Percentiles rank a stretch among this genome's conserved stretches.
Evolutionary conservation across 768 basidiomycete species (phyloP).

Genomic region (Austroboletus eburneus): DNA sequence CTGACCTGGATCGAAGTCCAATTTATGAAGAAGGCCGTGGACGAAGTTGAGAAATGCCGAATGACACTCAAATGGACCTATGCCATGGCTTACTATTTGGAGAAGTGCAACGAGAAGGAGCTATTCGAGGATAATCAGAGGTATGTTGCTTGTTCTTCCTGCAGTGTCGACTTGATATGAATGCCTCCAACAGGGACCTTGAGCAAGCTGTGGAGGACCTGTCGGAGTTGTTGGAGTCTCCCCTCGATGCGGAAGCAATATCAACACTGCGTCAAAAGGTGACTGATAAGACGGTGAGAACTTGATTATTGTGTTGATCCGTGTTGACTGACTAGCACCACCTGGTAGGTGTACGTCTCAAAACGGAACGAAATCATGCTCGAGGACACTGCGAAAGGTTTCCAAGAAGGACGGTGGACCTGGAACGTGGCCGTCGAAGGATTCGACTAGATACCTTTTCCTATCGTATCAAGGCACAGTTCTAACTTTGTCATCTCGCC

Average conservation of each 20-base stretch:
- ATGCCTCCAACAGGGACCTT: conserved; percentile 57
- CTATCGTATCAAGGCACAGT: background rate
- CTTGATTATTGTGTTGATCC: background rate
- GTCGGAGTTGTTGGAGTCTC: conserved; percentile 89
- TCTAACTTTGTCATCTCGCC: background rate
- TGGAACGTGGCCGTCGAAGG: conserved; percentile 76
- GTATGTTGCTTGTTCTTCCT: conserved; percentile 34
- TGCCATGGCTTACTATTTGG: conserved; percentile 97
- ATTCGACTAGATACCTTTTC: conserved; percentile 44
- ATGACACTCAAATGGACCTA: conserved; percentile 99
- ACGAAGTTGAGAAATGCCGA: conserved; percentile 83
- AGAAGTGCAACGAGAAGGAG: conserved; percentile 87
- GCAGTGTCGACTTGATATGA: background rate
- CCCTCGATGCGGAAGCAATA: conserved; percentile 82
- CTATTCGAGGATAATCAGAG: conserved; percentile 97
- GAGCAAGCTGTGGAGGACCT: conserved; percentile 95
- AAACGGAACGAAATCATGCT: conserved; percentile 94
- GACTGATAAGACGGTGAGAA: conserved; percentile 86
- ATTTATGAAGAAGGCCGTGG: conserved; percentile 98
- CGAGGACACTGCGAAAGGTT: conserved; percentile 91
- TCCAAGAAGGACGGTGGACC: conserved; percentile 78
- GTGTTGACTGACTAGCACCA: background rate
- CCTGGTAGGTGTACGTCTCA: conserved; percentile 79
- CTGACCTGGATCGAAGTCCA: conserved; percentile 99
- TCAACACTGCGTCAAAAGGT: conserved; percentile 82